Evolutionary conservation across 2,329 filamentous ascomycete genomes (phyloP).

Genomic region (Botryosphaeria dothidea): DNA sequence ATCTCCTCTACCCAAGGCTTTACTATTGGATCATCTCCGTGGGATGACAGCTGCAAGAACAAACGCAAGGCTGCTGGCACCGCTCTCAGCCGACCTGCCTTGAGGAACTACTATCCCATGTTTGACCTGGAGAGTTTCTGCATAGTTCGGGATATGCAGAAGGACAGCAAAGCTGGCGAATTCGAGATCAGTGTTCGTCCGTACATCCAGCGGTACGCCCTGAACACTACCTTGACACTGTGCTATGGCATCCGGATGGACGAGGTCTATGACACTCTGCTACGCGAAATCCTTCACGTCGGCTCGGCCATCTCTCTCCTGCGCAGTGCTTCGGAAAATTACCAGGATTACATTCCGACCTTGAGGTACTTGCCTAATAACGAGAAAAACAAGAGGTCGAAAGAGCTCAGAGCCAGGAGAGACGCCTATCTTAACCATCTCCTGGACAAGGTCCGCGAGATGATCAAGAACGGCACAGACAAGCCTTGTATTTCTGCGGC

Average conservation of each 20-base stretch:
- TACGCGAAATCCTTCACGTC: slow-evolving; percentile 56
- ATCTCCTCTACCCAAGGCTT: slow-evolving; percentile 56
- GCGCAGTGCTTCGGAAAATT: slow-evolving; percentile 54
- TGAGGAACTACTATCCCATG: slow-evolving; percentile 54
- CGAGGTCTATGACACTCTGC: slow-evolving; percentile 51
- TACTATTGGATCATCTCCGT: slow-evolving; percentile 56
- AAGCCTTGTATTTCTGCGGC: slow-evolving; percentile 57
- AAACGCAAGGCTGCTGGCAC: slow-evolving; percentile 54
- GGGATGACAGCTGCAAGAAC: slow-evolving; percentile 56
- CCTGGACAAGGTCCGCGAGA: slow-evolving; percentile 52
- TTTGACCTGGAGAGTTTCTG: slow-evolving; percentile 56
- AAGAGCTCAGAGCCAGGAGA: slow-evolving; percentile 49
- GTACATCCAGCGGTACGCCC: slow-evolving; percentile 55
- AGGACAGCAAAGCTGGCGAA: slow-evolving; percentile 45
- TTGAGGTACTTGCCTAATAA: slow-evolving; percentile 55
- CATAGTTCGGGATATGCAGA: slow-evolving; percentile 50
- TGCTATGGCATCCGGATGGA: slow-evolving; percentile 60
- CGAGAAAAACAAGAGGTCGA: slow-evolving; percentile 50
- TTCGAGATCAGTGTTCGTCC: slow-evolving; percentile 50
- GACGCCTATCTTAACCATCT: slow-evolving; percentile 54
- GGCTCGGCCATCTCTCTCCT: slow-evolving; percentile 54
- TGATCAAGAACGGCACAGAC: slow-evolving; percentile 54
- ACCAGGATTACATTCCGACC: slow-evolving; percentile 55
- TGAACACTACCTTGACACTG: slow-evolving; percentile 57
- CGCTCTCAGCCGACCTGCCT: slow-evolving; percentile 47